Conservation (phyloP, 2,329 filamentous ascomycete species). For the Trichoderma asperellum region DNA sequence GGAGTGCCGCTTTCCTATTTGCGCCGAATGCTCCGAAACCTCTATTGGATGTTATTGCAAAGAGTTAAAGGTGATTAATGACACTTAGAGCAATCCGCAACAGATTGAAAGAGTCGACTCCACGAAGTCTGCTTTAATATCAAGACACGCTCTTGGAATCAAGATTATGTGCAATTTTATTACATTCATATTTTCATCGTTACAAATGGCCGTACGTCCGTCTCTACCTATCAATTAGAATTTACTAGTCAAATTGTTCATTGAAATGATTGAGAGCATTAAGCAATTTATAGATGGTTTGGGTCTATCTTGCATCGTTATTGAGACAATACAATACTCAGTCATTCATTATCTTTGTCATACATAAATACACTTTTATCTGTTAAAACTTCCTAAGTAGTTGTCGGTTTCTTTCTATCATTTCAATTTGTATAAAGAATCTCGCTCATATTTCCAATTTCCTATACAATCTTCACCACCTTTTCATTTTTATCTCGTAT, state of each 20-base stretch:
- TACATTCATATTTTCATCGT: neutral
- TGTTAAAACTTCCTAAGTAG: neutral
- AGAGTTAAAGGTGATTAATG: neutral
- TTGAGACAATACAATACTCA: neutral
- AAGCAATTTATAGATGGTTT: neutral
- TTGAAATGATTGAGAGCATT: neutral
- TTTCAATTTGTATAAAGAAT: neutral
- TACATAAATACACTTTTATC: neutral
- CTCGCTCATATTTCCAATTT: neutral
- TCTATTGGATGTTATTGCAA: neutral
- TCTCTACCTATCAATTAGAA: neutral
- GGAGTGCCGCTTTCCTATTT: neutral
- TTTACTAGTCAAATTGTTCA: neutral
- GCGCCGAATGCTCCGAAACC: slow-evolving; percentile 4
- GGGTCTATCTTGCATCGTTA: neutral
- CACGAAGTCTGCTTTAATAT: neutral
- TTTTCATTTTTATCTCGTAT: neutral
- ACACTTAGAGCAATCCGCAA: neutral
- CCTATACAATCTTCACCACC: neutral
- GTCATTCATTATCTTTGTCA: neutral
- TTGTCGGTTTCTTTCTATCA: neutral
- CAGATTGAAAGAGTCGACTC: neutral
- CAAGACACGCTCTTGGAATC: neutral
- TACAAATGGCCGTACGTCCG: neutral
- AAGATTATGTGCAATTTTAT: neutral